Conservation (phyloP, 2,329 filamentous ascomycete species). For the Dactylellina parvicollis region DNA sequence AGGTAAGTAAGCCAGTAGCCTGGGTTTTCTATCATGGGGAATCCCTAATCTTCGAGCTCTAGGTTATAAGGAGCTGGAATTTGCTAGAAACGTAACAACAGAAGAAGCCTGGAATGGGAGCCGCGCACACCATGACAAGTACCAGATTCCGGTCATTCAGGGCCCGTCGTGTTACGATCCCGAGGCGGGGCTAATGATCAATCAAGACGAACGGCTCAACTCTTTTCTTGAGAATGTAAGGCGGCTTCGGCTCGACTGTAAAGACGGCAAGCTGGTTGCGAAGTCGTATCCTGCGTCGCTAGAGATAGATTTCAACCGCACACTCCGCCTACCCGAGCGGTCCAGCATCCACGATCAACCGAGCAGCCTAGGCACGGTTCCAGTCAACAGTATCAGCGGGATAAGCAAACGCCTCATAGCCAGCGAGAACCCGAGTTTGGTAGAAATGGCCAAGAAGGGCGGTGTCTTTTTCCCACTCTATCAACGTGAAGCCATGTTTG, state of each 20-base stretch:
- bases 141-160: neutral
- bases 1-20: neutral
- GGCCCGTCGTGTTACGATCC: constrained; percentile 1
- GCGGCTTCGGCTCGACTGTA: neutral
- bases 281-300: constrained; percentile 1
- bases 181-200: neutral
- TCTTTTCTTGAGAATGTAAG: neutral
- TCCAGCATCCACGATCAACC: constrained; percentile 1
- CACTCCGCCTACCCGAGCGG: neutral
- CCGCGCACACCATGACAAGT: neutral
- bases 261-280: neutral
- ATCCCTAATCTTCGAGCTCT: neutral
- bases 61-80: neutral
- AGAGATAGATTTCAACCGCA: constrained; percentile 8
- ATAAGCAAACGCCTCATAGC: constrained; percentile 3
- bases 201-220: neutral
- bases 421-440: constrained; percentile 4
- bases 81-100: neutral
- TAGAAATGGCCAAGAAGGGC: constrained; percentile 61
- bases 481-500: constrained; percentile 63
- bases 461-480: constrained; percentile 66
- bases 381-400: constrained; percentile 1
- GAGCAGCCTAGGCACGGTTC: neutral
- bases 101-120: neutral
- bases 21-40: neutral